phyloP scores from a whole-genome alignment of 306 rosid species.

The Gleditsia sinensis region DNA sequence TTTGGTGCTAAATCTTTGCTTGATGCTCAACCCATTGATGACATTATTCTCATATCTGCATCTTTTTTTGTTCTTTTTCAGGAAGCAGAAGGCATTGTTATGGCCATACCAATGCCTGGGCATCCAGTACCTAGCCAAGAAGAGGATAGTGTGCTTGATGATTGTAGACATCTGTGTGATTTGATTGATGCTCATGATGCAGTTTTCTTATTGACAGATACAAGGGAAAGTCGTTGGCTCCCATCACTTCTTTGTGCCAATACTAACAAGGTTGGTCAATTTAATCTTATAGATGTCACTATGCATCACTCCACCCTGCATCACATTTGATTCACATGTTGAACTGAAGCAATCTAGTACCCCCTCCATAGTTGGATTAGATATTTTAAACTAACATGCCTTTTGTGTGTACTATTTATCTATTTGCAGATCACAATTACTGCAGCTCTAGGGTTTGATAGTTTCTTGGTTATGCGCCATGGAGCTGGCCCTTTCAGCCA shows the following conservation, averaged over 20 bases:
- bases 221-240: conserved; percentile 99
- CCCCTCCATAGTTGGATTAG: neutral
- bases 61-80: conserved; percentile 33
- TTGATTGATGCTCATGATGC: conserved; percentile 82
- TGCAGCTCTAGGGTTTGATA: conserved; percentile 94
- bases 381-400: conserved; percentile 23
- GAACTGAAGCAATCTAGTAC: conserved; percentile 18
- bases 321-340: conserved; percentile 30
- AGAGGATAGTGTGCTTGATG: conserved; percentile 64
- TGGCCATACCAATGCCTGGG: conserved; percentile 98
- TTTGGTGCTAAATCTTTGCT: conserved; percentile 17
- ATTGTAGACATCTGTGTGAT: conserved; percentile 69
- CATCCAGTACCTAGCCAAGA: conserved; percentile 80
- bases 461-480: conserved; percentile 98
- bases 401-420: conserved; percentile 5
- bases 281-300: conserved; percentile 22
- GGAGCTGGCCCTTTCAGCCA: conserved; percentile 87
- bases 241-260: conserved; percentile 94
- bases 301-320: neutral
- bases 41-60: conserved; percentile 26
- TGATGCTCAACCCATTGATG: neutral
- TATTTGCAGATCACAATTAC: conserved; percentile 78
- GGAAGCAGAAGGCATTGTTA: conserved; percentile 91
- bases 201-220: conserved; percentile 89
- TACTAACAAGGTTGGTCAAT: conserved; percentile 70